Conservation (phyloP, 495 filamentous ascomycete genomes). For the Hyaloscypha finlandica region DNA sequence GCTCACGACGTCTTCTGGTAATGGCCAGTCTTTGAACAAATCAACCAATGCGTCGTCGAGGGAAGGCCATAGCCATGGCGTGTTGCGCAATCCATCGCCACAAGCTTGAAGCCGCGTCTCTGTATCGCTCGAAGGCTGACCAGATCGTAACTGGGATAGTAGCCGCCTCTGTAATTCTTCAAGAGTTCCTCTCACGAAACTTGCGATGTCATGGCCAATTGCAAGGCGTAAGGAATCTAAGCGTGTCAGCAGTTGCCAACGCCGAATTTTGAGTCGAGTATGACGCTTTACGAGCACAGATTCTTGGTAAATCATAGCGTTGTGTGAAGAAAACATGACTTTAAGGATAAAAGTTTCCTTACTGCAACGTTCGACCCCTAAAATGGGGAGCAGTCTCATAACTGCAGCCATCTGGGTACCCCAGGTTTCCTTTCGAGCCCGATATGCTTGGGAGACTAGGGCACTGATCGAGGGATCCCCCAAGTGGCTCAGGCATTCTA, state of each 20-base stretch:
- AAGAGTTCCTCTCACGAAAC: constrained; percentile 6
- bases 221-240: neutral
- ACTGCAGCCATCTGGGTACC: neutral
- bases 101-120: constrained; percentile 1
- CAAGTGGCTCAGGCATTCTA: constrained; percentile 5
- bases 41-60: neutral
- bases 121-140: constrained; percentile 1
- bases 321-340: too few relatives aligned
- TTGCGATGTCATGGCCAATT: neutral
- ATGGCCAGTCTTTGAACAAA: constrained; percentile 20
- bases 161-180: constrained; percentile 35
- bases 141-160: neutral
- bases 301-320: too few relatives aligned
- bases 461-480: constrained; percentile 10
- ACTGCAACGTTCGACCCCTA: constrained; percentile 2
- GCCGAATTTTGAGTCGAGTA: too few relatives aligned
- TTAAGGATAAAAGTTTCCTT: neutral
- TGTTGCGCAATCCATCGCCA: neutral
- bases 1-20: neutral
- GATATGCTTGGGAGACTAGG: neutral
- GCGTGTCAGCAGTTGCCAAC: neutral
- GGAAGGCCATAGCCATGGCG: constrained; percentile 1
- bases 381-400: constrained; percentile 7
- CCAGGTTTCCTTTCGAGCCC: neutral
- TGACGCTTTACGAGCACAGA: too few relatives aligned